Evolutionary conservation across 2,329 filamentous ascomycete genomes (phyloP), one percentile per base, ranked within the genome.

Genomic region (Colletotrichum sp.): DNA sequence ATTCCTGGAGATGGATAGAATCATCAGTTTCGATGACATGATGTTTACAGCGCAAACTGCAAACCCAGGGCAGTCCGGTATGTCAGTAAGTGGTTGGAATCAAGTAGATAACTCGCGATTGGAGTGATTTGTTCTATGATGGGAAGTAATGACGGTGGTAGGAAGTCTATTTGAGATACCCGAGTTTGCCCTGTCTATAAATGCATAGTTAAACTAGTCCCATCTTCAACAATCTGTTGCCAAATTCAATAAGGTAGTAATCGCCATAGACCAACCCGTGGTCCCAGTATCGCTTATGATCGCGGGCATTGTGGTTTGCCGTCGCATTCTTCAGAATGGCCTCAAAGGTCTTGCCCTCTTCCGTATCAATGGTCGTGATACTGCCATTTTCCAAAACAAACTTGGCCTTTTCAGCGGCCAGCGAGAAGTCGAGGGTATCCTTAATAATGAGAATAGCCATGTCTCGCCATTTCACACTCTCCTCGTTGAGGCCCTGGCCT

Each of bases 241-340:
- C 86, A 77, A 87, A 86, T 71, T 87, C 86, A 6, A 89, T 78
- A 18, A 89, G 79, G 75, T 86, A 89, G 75, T 89, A 89, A 76
- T 89, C 88, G 0, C 84, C 88, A 80, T 89, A 89, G 3, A 89
- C 87, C 12, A 89, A 71, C 0, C 88, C 87, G 74, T 86, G 84
- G 13, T 85, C 80, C 76, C 81, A 81, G 39, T 83, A 84, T 36
- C 82, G 71, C 73, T 80, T 80, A 15, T 79, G 78, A 7, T 82
- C 82, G 8, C 80, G 77, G 0, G 78, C 78, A 32, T 85, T 85
- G 67, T 84, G 79, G 55, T 84, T 84, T 1, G 83, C 83, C 1
- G 83, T 85, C 3, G 82, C 83, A 30, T 84, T 83, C 70, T 79
- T 79, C 32, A 84, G 65, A 27, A 85, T 80, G 3, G 80, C 80